Conservation (phyloP, 2,329 filamentous ascomycete genomes). For the Penicillium sp. region DNA sequence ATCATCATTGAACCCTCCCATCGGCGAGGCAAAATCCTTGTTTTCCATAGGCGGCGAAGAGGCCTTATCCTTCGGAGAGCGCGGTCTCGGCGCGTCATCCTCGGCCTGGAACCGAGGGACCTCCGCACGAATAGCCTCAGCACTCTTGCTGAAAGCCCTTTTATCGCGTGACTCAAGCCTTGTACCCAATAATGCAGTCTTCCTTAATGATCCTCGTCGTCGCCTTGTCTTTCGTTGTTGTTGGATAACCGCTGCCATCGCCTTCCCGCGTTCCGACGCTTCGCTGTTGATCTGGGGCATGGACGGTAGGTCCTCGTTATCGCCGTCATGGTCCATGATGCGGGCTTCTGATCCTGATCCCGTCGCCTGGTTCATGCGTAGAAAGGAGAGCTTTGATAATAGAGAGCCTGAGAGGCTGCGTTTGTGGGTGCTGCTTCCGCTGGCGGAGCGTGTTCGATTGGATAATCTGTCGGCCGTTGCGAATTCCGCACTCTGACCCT, state of each 20-base stretch:
- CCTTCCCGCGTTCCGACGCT: conserved; percentile 42
- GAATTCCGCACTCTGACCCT: conserved; percentile 27
- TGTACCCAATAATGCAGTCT: conserved; percentile 76
- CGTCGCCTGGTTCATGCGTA: conserved; percentile 52
- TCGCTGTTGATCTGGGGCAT: conserved; percentile 18
- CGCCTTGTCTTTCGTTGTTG: conserved; percentile 60
- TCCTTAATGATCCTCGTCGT: conserved; percentile 81
- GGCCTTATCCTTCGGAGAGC: conserved; percentile 6
- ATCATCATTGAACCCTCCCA: conserved; percentile 17
- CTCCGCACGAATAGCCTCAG: conserved; percentile 16
- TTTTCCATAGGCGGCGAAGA: conserved; percentile 5
- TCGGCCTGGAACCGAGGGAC: conserved; percentile 1
- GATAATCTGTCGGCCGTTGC: conserved; percentile 25
- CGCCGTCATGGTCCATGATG: conserved; percentile 24
- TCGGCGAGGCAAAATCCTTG: conserved; percentile 3
- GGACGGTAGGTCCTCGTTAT: conserved; percentile 29
- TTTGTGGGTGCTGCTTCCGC: conserved; percentile 44
- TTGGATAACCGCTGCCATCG: conserved; percentile 51
- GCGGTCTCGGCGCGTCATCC: neutral
- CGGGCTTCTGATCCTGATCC: conserved; percentile 36
- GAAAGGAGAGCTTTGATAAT: conserved; percentile 68
- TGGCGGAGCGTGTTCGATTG: conserved; percentile 33
- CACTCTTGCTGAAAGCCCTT: conserved; percentile 21
- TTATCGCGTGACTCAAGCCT: conserved; percentile 38
- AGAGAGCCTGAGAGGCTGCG: conserved; percentile 64